These are phyloP conservation scores for Thraustochytrium sp. DNA, from an alignment of 352 stramenopile genomes.

Conservation along the genomic window DNA sequence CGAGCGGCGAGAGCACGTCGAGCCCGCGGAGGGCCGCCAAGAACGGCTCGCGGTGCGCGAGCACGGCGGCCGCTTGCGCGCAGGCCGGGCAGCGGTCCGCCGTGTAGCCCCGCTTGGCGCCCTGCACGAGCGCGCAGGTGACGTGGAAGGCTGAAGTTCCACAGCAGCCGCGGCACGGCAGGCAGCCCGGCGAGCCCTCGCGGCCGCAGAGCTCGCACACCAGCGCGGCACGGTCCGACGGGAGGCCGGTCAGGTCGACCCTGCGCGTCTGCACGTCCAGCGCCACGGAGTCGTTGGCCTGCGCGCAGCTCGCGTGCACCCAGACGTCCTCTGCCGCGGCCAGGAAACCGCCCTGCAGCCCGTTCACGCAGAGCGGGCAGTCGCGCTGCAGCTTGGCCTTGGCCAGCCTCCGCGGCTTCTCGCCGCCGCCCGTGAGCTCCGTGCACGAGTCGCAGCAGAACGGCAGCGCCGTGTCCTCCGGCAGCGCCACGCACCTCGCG, in stretches of 20 bases:
- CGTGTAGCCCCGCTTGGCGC: not conserved
- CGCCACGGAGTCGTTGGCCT: not conserved
- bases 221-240: not conserved
- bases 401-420: not conserved
- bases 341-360: not conserved
- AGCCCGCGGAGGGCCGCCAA: not conserved
- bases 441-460: conserved; percentile 11
- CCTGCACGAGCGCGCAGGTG: not conserved
- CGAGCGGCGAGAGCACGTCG: not conserved
- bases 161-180: not conserved
- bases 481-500: not conserved
- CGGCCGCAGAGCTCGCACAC: not conserved
- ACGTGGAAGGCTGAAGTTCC: not conserved
- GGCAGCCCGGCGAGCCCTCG: not conserved
- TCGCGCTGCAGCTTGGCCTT: conserved; percentile 11
- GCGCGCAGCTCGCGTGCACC: not conserved
- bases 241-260: not conserved
- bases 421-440: not conserved
- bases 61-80: not conserved
- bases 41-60: not conserved
- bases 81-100: not conserved
- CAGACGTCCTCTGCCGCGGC: not conserved
- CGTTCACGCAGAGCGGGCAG: not conserved
- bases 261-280: not conserved
- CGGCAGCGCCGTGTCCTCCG: not conserved